Evolutionary conservation across 1,284 basidiomycete species (phyloP).

Genomic region (Austroboletus rostrupii): DNA sequence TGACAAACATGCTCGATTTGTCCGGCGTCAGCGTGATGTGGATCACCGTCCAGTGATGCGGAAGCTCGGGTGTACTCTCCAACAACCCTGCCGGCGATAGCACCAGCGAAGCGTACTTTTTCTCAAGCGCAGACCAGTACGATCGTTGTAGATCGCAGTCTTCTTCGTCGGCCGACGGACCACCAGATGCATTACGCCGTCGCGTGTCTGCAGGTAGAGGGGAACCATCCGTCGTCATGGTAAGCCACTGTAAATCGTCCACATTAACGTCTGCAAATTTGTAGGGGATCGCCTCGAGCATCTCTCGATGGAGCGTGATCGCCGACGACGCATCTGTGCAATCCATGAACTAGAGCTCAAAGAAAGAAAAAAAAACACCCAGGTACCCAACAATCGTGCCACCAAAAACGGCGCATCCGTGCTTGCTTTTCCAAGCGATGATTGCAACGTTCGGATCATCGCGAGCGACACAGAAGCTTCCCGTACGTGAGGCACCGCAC

Average conservation of each 20-base stretch:
- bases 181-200: slow-evolving; percentile 4
- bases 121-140: slow-evolving; percentile 36
- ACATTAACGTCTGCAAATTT: slow-evolving; percentile 50
- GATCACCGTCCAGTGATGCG: slow-evolving; percentile 81
- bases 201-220: slow-evolving; percentile 25
- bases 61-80: slow-evolving; percentile 44
- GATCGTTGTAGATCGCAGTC: slow-evolving; percentile 36
- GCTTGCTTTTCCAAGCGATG: slow-evolving; percentile 65
- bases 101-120: slow-evolving; percentile 24
- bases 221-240: slow-evolving; percentile 42
- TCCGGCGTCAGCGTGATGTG: slow-evolving; percentile 84
- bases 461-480: slow-evolving; percentile 69
- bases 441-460: slow-evolving; percentile 70
- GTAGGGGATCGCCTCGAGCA: slow-evolving; percentile 64
- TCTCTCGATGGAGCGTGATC: slow-evolving; percentile 77
- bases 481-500: slow-evolving; percentile 67
- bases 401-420: slow-evolving; percentile 50
- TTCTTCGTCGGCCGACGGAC: slow-evolving; percentile 26
- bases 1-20: slow-evolving; percentile 78
- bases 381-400: slow-evolving; percentile 64
- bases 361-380: background rate
- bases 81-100: slow-evolving; percentile 20
- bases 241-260: slow-evolving; percentile 72
- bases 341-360: background rate
- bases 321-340: slow-evolving; percentile 60